Conservation (phyloP, 2,329 filamentous ascomycete species). For the Corynespora cassiicola region DNA sequence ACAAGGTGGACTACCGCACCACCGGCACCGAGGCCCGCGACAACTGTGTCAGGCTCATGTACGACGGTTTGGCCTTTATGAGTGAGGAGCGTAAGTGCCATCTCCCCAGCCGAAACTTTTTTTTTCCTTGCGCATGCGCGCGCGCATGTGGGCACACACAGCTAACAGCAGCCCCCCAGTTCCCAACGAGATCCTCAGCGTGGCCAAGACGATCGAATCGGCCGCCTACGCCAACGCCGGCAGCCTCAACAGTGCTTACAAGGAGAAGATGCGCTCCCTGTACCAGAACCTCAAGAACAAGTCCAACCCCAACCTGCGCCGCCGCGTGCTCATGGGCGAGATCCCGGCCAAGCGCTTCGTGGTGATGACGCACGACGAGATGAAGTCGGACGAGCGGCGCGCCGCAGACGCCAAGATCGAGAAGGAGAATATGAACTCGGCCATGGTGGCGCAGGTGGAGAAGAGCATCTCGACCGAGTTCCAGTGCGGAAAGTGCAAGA, state of each 20-base stretch:
- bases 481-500: slow-evolving; percentile 88
- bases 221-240: slow-evolving; percentile 75
- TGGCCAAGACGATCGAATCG: slow-evolving; percentile 75
- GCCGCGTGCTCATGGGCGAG: slow-evolving; percentile 75
- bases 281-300: slow-evolving; percentile 96
- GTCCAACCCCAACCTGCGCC: slow-evolving; percentile 79
- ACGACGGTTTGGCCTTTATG: slow-evolving; percentile 86
- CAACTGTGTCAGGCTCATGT: slow-evolving; percentile 87
- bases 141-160: no score
- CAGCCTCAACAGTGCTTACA: slow-evolving; percentile 77
- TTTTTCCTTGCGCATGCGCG: no score
- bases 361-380: slow-evolving; percentile 85
- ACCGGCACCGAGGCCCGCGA: slow-evolving; percentile 79
- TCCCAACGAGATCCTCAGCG: slow-evolving; percentile 70
- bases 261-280: slow-evolving; percentile 86
- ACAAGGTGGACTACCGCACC: slow-evolving; percentile 78
- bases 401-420: slow-evolving; percentile 77
- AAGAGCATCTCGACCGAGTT: slow-evolving; percentile 89
- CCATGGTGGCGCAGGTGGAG: slow-evolving; percentile 90
- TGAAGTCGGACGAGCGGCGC: slow-evolving; percentile 85
- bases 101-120: no score
- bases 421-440: slow-evolving; percentile 95
- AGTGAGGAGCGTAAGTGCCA: slow-evolving; percentile 57
- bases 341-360: slow-evolving; percentile 79
- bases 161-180: slow-evolving; percentile 37